These are phyloP conservation scores for Ilyonectria mors-panacis DNA, from an alignment of 2,329 filamentous ascomycete species.

Conservation along the genomic window DNA sequence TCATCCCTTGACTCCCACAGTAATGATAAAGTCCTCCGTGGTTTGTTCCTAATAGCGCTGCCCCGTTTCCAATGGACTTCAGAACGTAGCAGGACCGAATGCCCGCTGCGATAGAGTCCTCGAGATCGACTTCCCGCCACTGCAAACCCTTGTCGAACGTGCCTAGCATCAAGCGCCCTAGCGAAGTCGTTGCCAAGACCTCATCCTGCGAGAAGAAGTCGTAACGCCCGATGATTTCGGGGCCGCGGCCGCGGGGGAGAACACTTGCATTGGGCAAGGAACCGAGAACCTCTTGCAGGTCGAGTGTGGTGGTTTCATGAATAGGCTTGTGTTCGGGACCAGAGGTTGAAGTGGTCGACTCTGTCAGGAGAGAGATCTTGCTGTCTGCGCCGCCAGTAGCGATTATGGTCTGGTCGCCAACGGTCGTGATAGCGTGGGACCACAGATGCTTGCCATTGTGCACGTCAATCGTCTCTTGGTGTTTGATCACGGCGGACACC, in stretches of 20 bases:
- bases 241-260: conserved; percentile 41
- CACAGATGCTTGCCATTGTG: conserved; percentile 94
- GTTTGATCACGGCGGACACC: conserved; percentile 57
- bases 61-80: conserved; percentile 55
- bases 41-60: conserved; percentile 65
- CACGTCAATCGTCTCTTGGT: conserved; percentile 70
- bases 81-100: conserved; percentile 65
- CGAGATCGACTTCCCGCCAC: conserved; percentile 62
- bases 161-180: conserved; percentile 71
- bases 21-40: conserved; percentile 65
- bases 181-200: conserved; percentile 72
- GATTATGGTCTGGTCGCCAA: conserved; percentile 58
- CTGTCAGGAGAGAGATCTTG: conserved; percentile 67
- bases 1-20: conserved; percentile 48
- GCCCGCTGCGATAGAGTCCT: conserved; percentile 53
- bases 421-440: conserved; percentile 70
- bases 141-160: conserved; percentile 49
- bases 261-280: conserved; percentile 30
- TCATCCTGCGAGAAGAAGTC: conserved; percentile 69
- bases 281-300: conserved; percentile 53
- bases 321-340: background rate
- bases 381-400: conserved; percentile 91
- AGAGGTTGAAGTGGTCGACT: conserved; percentile 3
- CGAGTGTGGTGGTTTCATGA: conserved; percentile 43
- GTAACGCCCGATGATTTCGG: conserved; percentile 72